phyloP scores from a whole-genome alignment of 129 eudicot genomes.

The Lactuca sativa region DNA sequence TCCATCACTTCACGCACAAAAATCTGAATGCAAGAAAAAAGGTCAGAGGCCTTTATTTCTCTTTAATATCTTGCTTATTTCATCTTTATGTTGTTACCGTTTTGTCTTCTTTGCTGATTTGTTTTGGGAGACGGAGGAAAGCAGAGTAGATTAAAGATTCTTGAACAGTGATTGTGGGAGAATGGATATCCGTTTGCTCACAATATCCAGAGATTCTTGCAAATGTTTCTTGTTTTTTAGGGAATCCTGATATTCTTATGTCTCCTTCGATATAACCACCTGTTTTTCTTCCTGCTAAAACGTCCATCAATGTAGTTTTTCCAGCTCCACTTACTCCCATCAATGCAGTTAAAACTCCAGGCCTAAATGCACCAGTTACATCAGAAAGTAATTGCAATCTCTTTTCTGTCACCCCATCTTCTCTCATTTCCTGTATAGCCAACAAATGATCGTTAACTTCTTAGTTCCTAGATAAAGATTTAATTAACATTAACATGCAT shows the following conservation, averaged over 20 bases:
- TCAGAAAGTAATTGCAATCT: constrained; percentile 43
- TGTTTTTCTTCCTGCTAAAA: constrained; percentile 57
- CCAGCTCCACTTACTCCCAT: constrained; percentile 76
- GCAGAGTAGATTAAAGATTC: constrained; percentile 42
- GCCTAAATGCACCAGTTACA: constrained; percentile 56
- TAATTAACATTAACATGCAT: too few relatives aligned
- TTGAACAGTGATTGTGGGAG: constrained; percentile 47
- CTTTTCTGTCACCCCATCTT: constrained; percentile 35
- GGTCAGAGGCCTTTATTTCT: background rate
- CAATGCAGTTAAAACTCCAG: constrained; percentile 56
- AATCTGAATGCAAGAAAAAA: constrained; percentile 22
- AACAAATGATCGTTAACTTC: background rate
- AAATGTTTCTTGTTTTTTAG: constrained; percentile 47
- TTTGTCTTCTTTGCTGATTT: constrained; percentile 37
- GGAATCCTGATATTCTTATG: constrained; percentile 53
- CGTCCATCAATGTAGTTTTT: constrained; percentile 59
- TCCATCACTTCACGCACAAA: constrained; percentile 76
- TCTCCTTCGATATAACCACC: constrained; percentile 52
- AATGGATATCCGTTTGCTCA: constrained; percentile 57
- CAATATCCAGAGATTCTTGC: constrained; percentile 58
- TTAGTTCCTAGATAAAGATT: too few relatives aligned
- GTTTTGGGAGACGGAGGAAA: constrained; percentile 44
- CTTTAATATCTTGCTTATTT: background rate
- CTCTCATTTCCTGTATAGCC: constrained; percentile 41
- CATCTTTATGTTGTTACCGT: constrained; percentile 9